A percentile compares a stretch with the other conserved stretches of the same genome.
phyloP scores from a whole-genome alignment of 2,329 filamentous ascomycete genomes.

The Fusarium ramigenum region DNA sequence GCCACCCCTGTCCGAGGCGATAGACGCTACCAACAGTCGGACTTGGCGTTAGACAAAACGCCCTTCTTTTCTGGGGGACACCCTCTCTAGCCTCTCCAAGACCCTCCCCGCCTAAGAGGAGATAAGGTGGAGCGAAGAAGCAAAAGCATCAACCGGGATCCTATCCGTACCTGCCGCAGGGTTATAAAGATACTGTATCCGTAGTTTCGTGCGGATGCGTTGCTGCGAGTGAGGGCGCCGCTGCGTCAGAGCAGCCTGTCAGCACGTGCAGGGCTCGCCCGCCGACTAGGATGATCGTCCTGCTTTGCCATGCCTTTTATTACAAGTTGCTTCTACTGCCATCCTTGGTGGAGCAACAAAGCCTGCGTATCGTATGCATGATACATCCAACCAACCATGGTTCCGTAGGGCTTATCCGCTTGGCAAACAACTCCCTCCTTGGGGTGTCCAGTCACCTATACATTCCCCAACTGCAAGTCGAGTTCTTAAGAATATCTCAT shows the following conservation, averaged over 20 bases:
- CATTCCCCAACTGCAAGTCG: background rate
- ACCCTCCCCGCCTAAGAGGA: conserved; percentile 27
- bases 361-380: conserved; percentile 24
- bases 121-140: conserved; percentile 40
- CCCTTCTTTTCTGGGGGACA: conserved; percentile 16
- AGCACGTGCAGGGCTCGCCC: conserved; percentile 30
- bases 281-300: conserved; percentile 24
- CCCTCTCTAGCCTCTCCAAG: conserved; percentile 25
- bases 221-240: conserved; percentile 2
- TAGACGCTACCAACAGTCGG: conserved; percentile 42
- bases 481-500: background rate
- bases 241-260: conserved; percentile 22
- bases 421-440: background rate
- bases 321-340: conserved; percentile 27
- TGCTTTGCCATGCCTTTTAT: conserved; percentile 30
- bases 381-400: conserved; percentile 24
- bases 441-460: background rate
- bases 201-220: conserved; percentile 18
- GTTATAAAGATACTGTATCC: conserved; percentile 30
- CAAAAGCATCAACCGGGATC: conserved; percentile 44
- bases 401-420: conserved; percentile 2
- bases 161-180: conserved; percentile 43
- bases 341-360: conserved; percentile 15
- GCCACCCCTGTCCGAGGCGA: conserved; percentile 42
- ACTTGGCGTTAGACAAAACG: conserved; percentile 37